phyloP scores from a whole-genome alignment of 345 rosid genomes.

The Nephelium lappaceum region DNA sequence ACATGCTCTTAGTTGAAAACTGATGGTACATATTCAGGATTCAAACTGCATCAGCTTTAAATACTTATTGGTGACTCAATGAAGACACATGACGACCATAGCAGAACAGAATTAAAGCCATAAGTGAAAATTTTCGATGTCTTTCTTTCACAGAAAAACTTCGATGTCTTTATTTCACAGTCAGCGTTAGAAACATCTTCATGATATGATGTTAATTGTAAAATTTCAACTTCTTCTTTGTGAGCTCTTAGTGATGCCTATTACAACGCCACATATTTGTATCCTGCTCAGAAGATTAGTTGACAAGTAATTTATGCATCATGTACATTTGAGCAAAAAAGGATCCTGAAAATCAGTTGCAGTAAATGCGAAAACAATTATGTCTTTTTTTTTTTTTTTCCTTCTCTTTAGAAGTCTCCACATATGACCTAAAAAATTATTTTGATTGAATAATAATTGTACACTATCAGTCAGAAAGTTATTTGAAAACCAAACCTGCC shows the following conservation, averaged over 20 bases:
- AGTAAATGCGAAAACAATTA: neutral
- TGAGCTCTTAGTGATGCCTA: neutral
- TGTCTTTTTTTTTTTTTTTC: neutral
- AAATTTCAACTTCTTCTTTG: neutral
- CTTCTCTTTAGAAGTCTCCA: neutral
- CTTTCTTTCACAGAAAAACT: too few species aligned
- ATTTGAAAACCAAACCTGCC: slow-evolving; percentile 58
- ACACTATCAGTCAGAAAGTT: neutral
- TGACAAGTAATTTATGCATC: too few species aligned
- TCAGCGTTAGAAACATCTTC: too few species aligned
- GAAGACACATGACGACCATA: neutral
- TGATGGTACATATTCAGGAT: neutral
- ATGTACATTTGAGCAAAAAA: too few species aligned
- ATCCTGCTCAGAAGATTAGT: too few species aligned
- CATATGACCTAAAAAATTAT: neutral
- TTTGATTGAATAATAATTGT: neutral
- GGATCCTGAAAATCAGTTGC: too few species aligned
- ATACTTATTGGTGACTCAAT: neutral
- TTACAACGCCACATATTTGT: too few species aligned
- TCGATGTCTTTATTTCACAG: too few species aligned
- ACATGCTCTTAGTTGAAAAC: neutral
- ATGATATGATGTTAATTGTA: neutral
- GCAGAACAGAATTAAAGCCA: neutral
- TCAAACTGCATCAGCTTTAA: neutral
- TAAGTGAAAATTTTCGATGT: too few species aligned